Conservation (phyloP, 441 rosid species). For the Eruca vesicaria region DNA sequence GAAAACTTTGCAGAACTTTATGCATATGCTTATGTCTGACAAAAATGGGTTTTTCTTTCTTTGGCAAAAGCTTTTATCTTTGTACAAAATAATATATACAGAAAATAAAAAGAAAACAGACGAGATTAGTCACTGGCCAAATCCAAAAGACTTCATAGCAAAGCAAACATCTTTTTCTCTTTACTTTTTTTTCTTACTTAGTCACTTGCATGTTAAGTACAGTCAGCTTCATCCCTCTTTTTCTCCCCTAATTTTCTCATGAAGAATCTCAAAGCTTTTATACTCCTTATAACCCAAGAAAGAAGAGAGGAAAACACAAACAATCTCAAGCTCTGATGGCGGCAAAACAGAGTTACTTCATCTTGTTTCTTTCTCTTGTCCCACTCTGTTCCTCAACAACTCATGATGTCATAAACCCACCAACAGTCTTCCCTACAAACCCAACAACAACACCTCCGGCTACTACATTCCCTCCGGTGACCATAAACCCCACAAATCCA, state of each 20-base stretch:
- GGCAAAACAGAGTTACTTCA: slow-evolving; percentile 30
- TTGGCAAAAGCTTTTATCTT: slow-evolving; percentile 23
- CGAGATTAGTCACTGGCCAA: slow-evolving; percentile 31
- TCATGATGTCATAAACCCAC: slow-evolving; percentile 47
- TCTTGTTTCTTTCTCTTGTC: slow-evolving; percentile 53
- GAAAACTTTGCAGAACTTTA: slow-evolving; percentile 32
- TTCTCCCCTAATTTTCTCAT: not conserved
- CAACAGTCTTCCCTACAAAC: slow-evolving; percentile 45
- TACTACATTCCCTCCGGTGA: slow-evolving; percentile 39
- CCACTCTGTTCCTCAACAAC: slow-evolving; percentile 48
- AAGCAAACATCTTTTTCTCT: slow-evolving; percentile 55
- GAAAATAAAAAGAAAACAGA: not conserved
- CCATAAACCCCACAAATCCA: slow-evolving; percentile 49
- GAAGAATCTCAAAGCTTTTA: slow-evolving; percentile 29
- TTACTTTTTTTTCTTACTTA: slow-evolving; percentile 29
- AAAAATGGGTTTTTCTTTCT: slow-evolving; percentile 15
- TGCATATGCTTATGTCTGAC: slow-evolving; percentile 17
- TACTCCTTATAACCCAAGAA: slow-evolving; percentile 27
- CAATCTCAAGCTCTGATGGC: slow-evolving; percentile 46
- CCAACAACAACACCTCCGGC: slow-evolving; percentile 42
- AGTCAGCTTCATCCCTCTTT: slow-evolving; percentile 45
- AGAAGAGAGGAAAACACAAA: slow-evolving; percentile 16
- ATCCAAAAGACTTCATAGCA: slow-evolving; percentile 56
- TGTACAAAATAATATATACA: slow-evolving; percentile 14
- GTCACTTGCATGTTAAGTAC: slow-evolving; percentile 47